These are phyloP conservation scores for Salix brachista DNA, from an alignment of 345 rosid genomes.

Conservation along the genomic window DNA sequence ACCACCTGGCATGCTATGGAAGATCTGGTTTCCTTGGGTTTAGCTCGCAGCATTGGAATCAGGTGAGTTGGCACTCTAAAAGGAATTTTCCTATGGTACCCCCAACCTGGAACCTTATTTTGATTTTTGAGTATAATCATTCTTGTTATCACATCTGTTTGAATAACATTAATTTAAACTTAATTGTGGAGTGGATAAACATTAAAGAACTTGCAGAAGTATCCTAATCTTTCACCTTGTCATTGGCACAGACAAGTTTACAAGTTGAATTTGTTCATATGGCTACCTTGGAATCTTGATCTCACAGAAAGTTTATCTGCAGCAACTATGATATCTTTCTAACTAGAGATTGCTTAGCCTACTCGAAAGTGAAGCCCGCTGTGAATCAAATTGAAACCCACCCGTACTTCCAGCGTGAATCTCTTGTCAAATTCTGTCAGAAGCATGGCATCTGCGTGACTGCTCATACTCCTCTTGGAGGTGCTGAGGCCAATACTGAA, in stretches of 20 bases:
- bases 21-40: conserved; percentile 74
- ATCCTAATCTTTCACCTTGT: not conserved
- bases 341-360: conserved; percentile 86
- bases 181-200: not conserved
- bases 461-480: conserved; percentile 87
- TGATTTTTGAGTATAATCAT: not conserved
- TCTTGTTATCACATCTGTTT: not conserved
- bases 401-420: conserved; percentile 89
- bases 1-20: conserved; percentile 94
- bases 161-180: not conserved
- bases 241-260: not conserved
- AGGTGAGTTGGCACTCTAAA: conserved; percentile 32
- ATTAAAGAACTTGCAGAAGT: not conserved
- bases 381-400: conserved; percentile 93
- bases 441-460: conserved; percentile 78
- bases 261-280: not conserved
- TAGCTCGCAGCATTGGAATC: conserved; percentile 84
- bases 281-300: not conserved
- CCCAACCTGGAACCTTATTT: not conserved
- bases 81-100: not conserved
- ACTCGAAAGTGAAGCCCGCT: conserved; percentile 91
- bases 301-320: conserved; percentile 25
- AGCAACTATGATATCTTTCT: conserved; percentile 86
- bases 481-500: conserved; percentile 66
- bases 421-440: conserved; percentile 82